These are phyloP conservation scores for Blastocladiella emersonii DNA, from an alignment of 371 early-diverging fungal species.

Conservation along the genomic window DNA sequence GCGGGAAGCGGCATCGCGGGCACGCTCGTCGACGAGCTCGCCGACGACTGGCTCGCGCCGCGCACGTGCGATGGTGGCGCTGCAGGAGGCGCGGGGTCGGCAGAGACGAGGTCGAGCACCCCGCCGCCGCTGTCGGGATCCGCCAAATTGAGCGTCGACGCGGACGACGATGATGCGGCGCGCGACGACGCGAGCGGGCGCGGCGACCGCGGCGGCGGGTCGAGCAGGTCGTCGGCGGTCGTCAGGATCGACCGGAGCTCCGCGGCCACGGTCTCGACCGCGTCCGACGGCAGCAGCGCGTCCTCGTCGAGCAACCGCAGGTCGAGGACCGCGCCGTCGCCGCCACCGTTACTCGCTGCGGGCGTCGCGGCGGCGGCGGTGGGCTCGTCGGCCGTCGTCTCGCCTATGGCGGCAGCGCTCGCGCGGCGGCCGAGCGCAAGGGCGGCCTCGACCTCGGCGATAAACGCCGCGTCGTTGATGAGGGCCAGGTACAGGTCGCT, in stretches of 20 bases:
- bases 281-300: slow-evolving; percentile 17
- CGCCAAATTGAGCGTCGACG: too few species aligned
- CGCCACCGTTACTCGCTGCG: too few species aligned
- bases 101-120: not conserved
- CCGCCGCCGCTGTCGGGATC: not conserved
- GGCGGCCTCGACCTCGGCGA: not conserved
- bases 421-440: too few species aligned
- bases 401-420: too few species aligned
- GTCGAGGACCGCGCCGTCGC: too few species aligned
- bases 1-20: not conserved
- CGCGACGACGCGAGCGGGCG: too few species aligned
- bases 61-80: not conserved
- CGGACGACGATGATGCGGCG: too few species aligned
- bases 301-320: too few species aligned
- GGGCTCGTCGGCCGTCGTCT: too few species aligned
- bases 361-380: too few species aligned
- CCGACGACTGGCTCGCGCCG: not conserved
- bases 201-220: not conserved
- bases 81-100: too few species aligned
- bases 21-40: not conserved
- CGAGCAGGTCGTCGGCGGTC: not conserved
- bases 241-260: slow-evolving; percentile 42
- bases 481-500: slow-evolving; percentile 54
- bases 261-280: slow-evolving; percentile 45
- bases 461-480: slow-evolving; percentile 18